A percentile compares a stretch with the other conserved stretches of the same genome.
phyloP scores from a whole-genome alignment of 2,329 filamentous ascomycete species.

The Cercospora sp. region DNA sequence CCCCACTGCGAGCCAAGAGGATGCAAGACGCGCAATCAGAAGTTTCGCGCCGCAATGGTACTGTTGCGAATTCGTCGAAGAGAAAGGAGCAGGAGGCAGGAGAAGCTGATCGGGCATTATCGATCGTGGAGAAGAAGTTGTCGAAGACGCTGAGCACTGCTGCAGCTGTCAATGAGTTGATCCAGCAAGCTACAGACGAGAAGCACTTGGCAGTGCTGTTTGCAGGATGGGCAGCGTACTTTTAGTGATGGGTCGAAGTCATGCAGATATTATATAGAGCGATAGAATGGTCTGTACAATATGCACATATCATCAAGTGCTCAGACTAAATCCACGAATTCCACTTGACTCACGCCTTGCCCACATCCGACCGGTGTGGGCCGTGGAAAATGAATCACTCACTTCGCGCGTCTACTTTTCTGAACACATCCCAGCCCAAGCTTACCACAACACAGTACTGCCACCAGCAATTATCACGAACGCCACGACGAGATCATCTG shows the following conservation, averaged over 20 bases:
- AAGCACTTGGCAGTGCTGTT: constrained; percentile 88
- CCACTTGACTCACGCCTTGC: background rate
- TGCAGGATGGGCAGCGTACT: constrained; percentile 40
- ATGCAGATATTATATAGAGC: background rate
- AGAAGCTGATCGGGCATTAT: constrained; percentile 88
- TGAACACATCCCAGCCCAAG: background rate
- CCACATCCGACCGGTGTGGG: background rate
- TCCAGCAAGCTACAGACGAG: constrained; percentile 93
- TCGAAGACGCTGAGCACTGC: constrained; percentile 90
- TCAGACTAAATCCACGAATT: background rate
- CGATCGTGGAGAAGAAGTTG: constrained; percentile 93
- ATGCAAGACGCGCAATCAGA: constrained; percentile 65
- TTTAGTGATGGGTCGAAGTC: constrained; percentile 12
- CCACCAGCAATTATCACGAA: background rate
- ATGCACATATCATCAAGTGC: background rate
- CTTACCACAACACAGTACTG: background rate
- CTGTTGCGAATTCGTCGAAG: constrained; percentile 30
- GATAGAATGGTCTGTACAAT: background rate
- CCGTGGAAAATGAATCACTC: background rate
- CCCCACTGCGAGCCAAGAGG: constrained; percentile 63
- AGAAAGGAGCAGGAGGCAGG: constrained; percentile 58
- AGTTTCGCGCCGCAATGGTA: constrained; percentile 16
- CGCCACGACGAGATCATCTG: background rate
- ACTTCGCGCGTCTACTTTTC: background rate
- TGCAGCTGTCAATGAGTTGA: constrained; percentile 94